Percentiles rank a stretch among this genome's conserved stretches.
Evolutionary conservation across 139 green algal species (phyloP).

Genomic region (Chlorella sp.): DNA sequence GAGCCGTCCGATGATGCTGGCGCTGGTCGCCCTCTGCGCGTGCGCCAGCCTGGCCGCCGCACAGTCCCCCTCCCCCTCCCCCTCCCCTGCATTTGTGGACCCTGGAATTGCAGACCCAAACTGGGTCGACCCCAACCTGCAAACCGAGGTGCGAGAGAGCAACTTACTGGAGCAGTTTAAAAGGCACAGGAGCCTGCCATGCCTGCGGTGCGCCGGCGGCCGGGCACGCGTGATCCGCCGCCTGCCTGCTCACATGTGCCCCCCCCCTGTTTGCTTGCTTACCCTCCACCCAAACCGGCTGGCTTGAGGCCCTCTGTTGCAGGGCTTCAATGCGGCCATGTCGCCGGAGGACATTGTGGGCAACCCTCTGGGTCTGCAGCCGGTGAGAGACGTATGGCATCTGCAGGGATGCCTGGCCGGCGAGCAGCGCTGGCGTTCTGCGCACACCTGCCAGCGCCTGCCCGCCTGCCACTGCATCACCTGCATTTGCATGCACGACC

Average conservation of each 20-base stretch:
- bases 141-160: neutral
- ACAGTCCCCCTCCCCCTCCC: neutral
- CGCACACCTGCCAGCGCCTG: neutral
- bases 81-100: neutral
- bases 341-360: neutral
- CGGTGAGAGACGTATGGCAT: neutral
- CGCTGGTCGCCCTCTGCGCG: neutral
- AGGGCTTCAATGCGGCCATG: neutral
- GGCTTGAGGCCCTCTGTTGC: neutral
- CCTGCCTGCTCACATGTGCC: too few species aligned
- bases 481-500: too few species aligned
- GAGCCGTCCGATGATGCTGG: neutral
- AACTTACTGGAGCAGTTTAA: too few species aligned
- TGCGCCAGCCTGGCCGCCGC: neutral
- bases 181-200: too few species aligned
- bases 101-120: neutral
- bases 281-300: too few species aligned
- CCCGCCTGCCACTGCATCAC: too few species aligned
- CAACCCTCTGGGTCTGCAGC: neutral
- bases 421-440: too few species aligned
- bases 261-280: neutral
- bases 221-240: too few species aligned
- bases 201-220: too few species aligned
- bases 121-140: neutral
- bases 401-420: too few species aligned